Percentiles rank a stretch among this genome's conserved stretches.
Conservation (phyloP, 495 filamentous ascomycete genomes). For the Xylaria longipes region DNA sequence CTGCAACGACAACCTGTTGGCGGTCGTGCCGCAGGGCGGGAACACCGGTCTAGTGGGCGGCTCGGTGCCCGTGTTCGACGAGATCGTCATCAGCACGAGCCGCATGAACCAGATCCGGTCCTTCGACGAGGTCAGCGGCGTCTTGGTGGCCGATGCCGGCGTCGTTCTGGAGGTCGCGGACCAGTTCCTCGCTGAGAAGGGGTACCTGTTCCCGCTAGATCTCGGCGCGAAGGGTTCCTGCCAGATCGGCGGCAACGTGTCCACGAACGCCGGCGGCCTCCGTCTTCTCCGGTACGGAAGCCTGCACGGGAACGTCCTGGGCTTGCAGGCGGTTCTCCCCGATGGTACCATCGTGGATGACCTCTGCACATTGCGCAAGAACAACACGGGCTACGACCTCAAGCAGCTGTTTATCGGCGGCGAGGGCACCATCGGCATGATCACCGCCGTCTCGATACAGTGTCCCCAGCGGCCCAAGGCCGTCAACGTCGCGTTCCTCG, state of each 20-base stretch:
- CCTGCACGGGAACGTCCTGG: slow-evolving; percentile 89
- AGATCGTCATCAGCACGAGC: slow-evolving; percentile 89
- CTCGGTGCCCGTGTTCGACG: slow-evolving; percentile 94
- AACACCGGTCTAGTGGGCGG: slow-evolving; percentile 96
- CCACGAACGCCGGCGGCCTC: slow-evolving; percentile 93
- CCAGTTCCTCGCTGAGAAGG: slow-evolving; percentile 75
- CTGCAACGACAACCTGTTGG: slow-evolving; percentile 89
- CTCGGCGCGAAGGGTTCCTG: slow-evolving; percentile 97
- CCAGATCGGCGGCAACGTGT: slow-evolving; percentile 97
- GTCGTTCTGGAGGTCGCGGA: slow-evolving; percentile 90
- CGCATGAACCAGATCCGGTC: slow-evolving; percentile 89
- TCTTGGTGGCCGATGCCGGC: slow-evolving; percentile 87
- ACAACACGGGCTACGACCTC: slow-evolving; percentile 95
- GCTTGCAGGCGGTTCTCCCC: slow-evolving; percentile 89
- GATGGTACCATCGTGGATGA: slow-evolving; percentile 92
- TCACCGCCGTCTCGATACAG: slow-evolving; percentile 86
- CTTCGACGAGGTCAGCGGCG: slow-evolving; percentile 92
- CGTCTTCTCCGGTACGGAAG: slow-evolving; percentile 91
- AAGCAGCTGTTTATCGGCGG: slow-evolving; percentile 97
- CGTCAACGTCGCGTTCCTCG: slow-evolving; percentile 90
- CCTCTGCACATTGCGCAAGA: slow-evolving; percentile 86
- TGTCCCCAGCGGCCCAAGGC: slow-evolving; percentile 86
- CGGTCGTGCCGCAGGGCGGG: slow-evolving; percentile 96
- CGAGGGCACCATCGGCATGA: slow-evolving; percentile 93
- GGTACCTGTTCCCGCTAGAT: slow-evolving; percentile 91